Conservation (phyloP, 2,329 filamentous ascomycete species). For the Onygenales sp. region DNA sequence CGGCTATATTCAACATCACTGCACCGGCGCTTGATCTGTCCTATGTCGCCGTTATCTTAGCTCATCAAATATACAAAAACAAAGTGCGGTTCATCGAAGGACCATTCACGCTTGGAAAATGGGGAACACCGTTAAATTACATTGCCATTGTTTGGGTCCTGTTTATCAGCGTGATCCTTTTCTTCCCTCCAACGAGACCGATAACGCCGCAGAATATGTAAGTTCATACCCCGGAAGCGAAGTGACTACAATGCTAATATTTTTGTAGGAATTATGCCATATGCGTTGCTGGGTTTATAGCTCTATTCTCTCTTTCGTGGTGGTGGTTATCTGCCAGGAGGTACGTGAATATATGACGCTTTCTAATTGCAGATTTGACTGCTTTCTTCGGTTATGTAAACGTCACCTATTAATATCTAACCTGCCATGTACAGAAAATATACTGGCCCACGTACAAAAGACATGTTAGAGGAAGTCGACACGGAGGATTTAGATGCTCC, state of each 20-base stretch:
- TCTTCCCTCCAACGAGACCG: conserved; percentile 41
- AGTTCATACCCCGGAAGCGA: conserved; percentile 7
- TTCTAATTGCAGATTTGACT: not conserved
- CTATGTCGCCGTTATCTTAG: conserved; percentile 52
- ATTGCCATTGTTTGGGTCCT: conserved; percentile 52
- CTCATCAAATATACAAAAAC: conserved; percentile 45
- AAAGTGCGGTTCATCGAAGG: conserved; percentile 47
- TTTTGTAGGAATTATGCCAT: conserved; percentile 38
- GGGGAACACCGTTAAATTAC: conserved; percentile 46
- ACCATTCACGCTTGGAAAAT: conserved; percentile 48
- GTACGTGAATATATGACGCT: conserved; percentile 16
- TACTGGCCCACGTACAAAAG: conserved; percentile 49
- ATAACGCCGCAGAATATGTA: conserved; percentile 42
- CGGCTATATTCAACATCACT: conserved; percentile 45
- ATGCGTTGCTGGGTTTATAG: conserved; percentile 38
- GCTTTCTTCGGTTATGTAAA: not conserved
- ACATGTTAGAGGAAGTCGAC: conserved; percentile 31
- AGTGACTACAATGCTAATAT: conserved; percentile 2
- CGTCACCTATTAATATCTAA: not conserved
- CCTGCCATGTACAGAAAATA: conserved; percentile 39
- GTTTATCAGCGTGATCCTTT: conserved; percentile 54
- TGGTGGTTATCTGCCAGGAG: conserved; percentile 35
- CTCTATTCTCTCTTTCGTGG: conserved; percentile 41
- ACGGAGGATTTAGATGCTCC: conserved; percentile 20
- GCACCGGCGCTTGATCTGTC: conserved; percentile 44